Conservation (phyloP, 2,329 filamentous ascomycete species). For the Arthrobotrys sphaeroides region DNA sequence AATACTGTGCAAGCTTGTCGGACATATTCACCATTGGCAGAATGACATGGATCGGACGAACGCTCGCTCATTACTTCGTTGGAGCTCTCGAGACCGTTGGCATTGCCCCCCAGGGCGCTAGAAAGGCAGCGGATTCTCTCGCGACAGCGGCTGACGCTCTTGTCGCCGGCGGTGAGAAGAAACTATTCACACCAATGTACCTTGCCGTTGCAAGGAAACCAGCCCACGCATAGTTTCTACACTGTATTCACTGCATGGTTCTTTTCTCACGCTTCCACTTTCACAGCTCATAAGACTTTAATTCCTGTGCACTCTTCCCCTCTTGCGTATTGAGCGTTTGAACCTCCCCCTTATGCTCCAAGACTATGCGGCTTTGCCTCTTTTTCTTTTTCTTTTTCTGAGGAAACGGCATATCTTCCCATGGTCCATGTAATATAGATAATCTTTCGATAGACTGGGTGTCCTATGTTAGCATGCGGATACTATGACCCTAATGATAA, state of each 20-base stretch:
- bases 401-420: constrained; percentile 1
- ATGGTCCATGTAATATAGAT: constrained; percentile 15
- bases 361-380: not conserved
- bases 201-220: constrained; percentile 94
- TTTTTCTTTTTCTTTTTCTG: not conserved
- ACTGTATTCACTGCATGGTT: constrained; percentile 19
- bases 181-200: constrained; percentile 99
- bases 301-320: not conserved
- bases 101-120: constrained; percentile 81
- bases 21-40: constrained; percentile 85
- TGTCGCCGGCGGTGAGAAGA: constrained; percentile 80
- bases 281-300: constrained; percentile 20
- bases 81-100: constrained; percentile 78
- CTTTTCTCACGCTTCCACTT: not conserved
- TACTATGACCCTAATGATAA: not conserved
- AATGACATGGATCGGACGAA: constrained; percentile 86
- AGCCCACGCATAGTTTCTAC: not conserved
- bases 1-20: constrained; percentile 79
- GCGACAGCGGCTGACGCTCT: constrained; percentile 83
- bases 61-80: constrained; percentile 77
- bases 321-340: constrained; percentile 5
- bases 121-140: constrained; percentile 93
- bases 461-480: not conserved
- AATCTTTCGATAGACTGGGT: not conserved
- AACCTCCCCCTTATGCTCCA: constrained; percentile 1